phyloP scores from a whole-genome alignment of 352 stramenopile species.

The Globisporangium yorkense region DNA sequence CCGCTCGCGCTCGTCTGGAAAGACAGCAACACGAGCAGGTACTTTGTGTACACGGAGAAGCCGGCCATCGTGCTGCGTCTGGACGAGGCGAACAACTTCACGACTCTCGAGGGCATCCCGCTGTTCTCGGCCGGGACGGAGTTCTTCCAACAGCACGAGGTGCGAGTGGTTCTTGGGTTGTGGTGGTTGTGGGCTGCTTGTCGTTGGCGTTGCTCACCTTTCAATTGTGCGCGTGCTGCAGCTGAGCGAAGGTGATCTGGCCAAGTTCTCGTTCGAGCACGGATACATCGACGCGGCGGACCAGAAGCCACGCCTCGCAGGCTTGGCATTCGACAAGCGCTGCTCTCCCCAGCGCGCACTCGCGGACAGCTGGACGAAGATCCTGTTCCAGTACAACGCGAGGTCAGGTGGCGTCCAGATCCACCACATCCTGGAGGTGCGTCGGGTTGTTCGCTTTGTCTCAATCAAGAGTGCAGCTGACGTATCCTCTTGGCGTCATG shows the following conservation, averaged over 20 bases:
- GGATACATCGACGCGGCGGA: constrained; percentile 37
- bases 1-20: constrained; percentile 89
- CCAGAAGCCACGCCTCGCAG: constrained; percentile 38
- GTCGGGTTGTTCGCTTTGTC: background rate
- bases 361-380: constrained; percentile 87
- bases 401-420: constrained; percentile 55
- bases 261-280: constrained; percentile 72
- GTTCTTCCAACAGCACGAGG: constrained; percentile 64
- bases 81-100: constrained; percentile 38
- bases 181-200: background rate
- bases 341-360: constrained; percentile 80
- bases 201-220: background rate
- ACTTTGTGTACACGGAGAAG: constrained; percentile 65
- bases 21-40: constrained; percentile 78
- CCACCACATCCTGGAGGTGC: constrained; percentile 56
- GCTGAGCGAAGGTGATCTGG: constrained; percentile 71
- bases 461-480: background rate
- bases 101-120: constrained; percentile 66
- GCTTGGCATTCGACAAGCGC: constrained; percentile 60
- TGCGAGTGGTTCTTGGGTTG: constrained; percentile 12
- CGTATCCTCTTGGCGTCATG: constrained; percentile 1
- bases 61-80: constrained; percentile 70
- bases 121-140: constrained; percentile 37
- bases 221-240: constrained; percentile 10
- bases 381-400: constrained; percentile 78